Base-by-base conservation (phyloP, 306 rosid genomes). In the Malus sieversii region DNA sequence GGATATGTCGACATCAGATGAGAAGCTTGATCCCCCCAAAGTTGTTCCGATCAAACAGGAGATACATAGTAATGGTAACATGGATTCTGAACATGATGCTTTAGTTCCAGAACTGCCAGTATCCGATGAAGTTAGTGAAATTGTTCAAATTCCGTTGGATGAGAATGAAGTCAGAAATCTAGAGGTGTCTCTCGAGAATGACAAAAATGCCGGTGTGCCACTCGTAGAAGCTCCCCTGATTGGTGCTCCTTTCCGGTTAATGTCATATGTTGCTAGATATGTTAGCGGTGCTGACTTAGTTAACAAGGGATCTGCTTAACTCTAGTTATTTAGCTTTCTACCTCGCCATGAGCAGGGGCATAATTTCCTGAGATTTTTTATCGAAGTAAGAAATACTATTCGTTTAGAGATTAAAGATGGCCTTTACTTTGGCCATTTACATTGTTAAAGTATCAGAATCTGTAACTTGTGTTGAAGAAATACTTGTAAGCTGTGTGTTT, bases 251-350 rank as follows among this genome's bases (percentile, higher is more conserved):
- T 90, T 89, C 78, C 95, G 97, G 63, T 76, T 95, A 59, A 82
- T 92, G 62, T 95, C 96, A 29, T 92, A 89, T 79, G 87, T 95
- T 77, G 95, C 99, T 15, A 90, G 89, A 57, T 92, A 85, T 70
- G 97, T 95, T 29, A 95, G 97, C 80, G 97, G 99, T 33, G 93
- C 96, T 63, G 99, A 95, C 85, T 81, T 95, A 86, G 86, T 92
- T 70, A 71, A 67, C 84, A 74, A 84, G 77, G 57, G 68, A 76
- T 87, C 67, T 60, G 33, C 67, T 48, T 79, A 35, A 72, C 78
- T 60, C 85, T 38, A 75, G 45, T 19, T 71, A 9, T 27, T 78
- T 87, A 87, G 83, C 23, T 68, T 57, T 67, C 72, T 30, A 72
- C 66, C 23, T 57, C 22, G 9, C 22, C 38, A 8, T 22, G 23